Base-by-base conservation (phyloP, 352 stramenopile genomes). In the Phytopythium litorale region DNA sequence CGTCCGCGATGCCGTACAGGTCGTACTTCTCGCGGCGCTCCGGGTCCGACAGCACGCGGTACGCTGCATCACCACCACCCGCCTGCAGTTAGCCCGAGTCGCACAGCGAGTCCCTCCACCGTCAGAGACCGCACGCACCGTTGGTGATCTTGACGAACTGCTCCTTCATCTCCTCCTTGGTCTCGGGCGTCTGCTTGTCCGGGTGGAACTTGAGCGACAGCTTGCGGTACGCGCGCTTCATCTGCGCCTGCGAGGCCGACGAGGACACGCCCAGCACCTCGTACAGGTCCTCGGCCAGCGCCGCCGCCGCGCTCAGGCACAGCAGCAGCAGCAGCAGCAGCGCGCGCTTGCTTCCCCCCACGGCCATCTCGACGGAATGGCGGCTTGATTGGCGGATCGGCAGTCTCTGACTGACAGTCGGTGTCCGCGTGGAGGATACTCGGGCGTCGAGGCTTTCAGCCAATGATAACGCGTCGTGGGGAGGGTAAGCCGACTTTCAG, bases 171-270 rank as follows among this genome's bases (percentile, higher is more conserved):
- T 62, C 65, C 45, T 87, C 78, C 19, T 77, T 73, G 15, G 61
- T 79, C 30, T 88, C 78, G 23, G 81, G 76, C 32, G 89, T 87
- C 55, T 97, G 92, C 76, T 98, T 98, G 71, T 98, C 94, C 30
- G 94, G 94, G 73, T 98, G 94, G 67, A 97, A 98, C 71, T 98
- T 92, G 50, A 98, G 81, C 63, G 84, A 96, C 43, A 98, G 71
- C 68, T 96, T 96, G 50, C 93, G 79, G 78, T 98, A 90, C 78
- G 79, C 78, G 69, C 81, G 83, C 75, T 91, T 91, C 69, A 91
- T 82, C 66, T 89, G 76, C 57, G 76, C 67, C 15, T 70, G 42
- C n/a, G 72, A 77, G 23, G 68, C 77, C 4, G 76, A 78, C 19
- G 82, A 73, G 21, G 65, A 76, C 13, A 88, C 79, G 55, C 82